A percentile compares a stretch with the other conserved stretches of the same genome.
These are phyloP conservation scores for Microthlaspi erraticum DNA, from an alignment of 345 rosid genomes.

Conservation along the genomic window DNA sequence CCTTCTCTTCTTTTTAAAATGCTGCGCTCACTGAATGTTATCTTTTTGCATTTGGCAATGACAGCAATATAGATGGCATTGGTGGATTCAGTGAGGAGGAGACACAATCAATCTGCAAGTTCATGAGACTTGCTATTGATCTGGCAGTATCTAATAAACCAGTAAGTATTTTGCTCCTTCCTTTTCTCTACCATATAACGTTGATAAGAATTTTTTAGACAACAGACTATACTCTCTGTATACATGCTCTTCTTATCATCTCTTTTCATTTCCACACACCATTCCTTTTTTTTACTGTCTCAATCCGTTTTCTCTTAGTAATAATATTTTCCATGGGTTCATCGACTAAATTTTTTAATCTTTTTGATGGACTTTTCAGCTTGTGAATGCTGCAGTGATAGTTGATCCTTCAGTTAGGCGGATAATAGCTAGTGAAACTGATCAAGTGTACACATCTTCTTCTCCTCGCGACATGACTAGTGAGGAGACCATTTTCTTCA, in stretches of 20 bases:
- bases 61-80: conserved; percentile 85
- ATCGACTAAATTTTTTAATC: conserved; percentile 8
- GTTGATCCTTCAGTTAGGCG: conserved; percentile 67
- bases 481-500: conserved; percentile 21
- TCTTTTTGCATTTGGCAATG: not conserved
- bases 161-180: conserved; percentile 47
- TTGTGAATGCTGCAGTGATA: conserved; percentile 79
- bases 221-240: conserved; percentile 14
- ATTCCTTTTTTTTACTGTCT: not conserved
- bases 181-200: not conserved
- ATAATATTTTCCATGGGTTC: not conserved
- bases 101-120: conserved; percentile 51
- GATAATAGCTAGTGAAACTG: conserved; percentile 68
- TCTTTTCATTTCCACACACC: not conserved
- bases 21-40: not conserved
- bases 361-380: conserved; percentile 48
- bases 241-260: not conserved
- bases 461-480: conserved; percentile 31
- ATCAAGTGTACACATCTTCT: conserved; percentile 54
- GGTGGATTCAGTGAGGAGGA: conserved; percentile 78
- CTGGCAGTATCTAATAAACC: conserved; percentile 61
- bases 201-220: not conserved
- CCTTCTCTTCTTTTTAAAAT: conserved; percentile 6
- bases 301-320: not conserved
- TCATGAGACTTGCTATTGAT: conserved; percentile 66